Evolutionary conservation across 2,329 filamentous ascomycete genomes (phyloP).

Genomic region (Cercospora sesami): DNA sequence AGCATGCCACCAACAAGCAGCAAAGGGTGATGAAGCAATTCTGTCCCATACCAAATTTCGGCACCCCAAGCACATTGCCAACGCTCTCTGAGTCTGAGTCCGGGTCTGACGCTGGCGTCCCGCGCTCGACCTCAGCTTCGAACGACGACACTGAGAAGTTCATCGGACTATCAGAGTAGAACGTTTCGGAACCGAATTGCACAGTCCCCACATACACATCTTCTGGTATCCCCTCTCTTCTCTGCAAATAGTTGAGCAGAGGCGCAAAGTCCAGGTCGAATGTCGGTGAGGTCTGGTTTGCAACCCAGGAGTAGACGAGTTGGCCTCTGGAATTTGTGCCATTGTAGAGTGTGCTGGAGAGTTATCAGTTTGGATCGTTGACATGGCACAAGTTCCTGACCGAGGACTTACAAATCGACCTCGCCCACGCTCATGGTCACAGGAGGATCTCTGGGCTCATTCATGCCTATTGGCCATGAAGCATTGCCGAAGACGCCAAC

Average conservation of each 20-base stretch:
- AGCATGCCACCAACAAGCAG: background rate
- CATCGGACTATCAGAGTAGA: slow-evolving; percentile 21
- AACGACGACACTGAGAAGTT: slow-evolving; percentile 23
- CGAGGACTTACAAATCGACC: slow-evolving; percentile 19
- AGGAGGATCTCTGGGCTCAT: slow-evolving; percentile 16
- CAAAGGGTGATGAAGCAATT: background rate
- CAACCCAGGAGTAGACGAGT: slow-evolving; percentile 25
- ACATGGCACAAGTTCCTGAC: too few relatives aligned
- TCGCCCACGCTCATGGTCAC: slow-evolving; percentile 13
- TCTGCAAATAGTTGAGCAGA: slow-evolving; percentile 18
- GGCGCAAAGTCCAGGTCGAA: slow-evolving; percentile 26
- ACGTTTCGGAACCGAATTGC: slow-evolving; percentile 25
- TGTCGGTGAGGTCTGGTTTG: slow-evolving; percentile 21
- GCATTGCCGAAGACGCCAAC: slow-evolving; percentile 22
- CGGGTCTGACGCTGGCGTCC: background rate
- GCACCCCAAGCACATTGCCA: background rate
- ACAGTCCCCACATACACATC: slow-evolving; percentile 24
- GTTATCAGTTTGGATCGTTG: background rate
- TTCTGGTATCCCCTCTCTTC: slow-evolving; percentile 14
- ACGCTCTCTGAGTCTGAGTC: slow-evolving; percentile 10
- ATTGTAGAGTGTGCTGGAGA: slow-evolving; percentile 20
- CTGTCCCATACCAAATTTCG: background rate
- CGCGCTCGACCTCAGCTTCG: slow-evolving; percentile 10
- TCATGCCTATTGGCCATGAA: slow-evolving; percentile 22
- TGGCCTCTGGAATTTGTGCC: slow-evolving; percentile 25